phyloP scores from a whole-genome alignment of 805 yeast genomes.

The Zygoascus biomembranicola region DNA sequence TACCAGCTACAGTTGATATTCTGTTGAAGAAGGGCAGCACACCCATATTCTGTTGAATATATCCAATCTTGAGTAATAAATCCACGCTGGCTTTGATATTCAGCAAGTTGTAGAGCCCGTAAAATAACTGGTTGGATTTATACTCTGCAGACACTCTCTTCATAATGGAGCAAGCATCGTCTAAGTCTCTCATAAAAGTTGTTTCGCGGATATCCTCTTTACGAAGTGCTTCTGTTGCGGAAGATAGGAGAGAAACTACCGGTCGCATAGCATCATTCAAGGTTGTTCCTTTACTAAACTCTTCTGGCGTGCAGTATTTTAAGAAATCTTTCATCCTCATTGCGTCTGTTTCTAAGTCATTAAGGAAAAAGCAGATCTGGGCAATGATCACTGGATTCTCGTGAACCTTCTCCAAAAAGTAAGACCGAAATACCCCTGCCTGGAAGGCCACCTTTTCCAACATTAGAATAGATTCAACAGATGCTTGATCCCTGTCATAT shows the following conservation, averaged over 20 bases:
- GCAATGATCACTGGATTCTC: conserved; percentile 7
- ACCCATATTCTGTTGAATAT: neutral
- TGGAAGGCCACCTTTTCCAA: conserved; percentile 2
- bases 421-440: conserved; percentile 1
- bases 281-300: neutral
- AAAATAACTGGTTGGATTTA: neutral
- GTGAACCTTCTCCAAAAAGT: conserved; percentile 8
- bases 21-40: neutral
- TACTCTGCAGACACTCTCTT: neutral
- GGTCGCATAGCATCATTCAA: neutral
- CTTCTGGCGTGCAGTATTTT: neutral
- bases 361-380: conserved; percentile 8
- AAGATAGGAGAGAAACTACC: neutral
- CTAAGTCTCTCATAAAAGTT: neutral
- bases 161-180: neutral
- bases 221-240: neutral
- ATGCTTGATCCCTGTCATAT: conserved; percentile 9
- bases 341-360: conserved; percentile 3
- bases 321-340: neutral
- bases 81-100: neutral
- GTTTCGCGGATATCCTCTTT: conserved; percentile 2
- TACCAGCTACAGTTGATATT: neutral
- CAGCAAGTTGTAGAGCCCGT: neutral
- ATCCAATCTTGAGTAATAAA: neutral
- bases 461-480: conserved; percentile 6